Base-by-base conservation (phyloP, 2,329 filamentous ascomycete genomes). In the Aspergillus terreus region DNA sequence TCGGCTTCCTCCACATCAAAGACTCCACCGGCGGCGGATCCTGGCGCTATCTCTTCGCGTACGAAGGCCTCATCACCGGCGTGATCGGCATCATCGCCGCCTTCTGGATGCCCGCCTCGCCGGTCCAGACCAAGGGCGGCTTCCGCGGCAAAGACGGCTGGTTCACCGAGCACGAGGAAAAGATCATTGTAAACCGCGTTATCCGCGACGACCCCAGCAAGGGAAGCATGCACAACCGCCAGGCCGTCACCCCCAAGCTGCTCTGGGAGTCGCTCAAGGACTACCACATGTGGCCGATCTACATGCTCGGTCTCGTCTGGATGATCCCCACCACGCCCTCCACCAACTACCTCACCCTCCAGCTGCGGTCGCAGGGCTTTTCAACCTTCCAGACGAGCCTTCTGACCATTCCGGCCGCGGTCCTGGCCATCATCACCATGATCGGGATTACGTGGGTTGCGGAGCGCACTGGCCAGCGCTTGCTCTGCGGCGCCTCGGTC, bases 91-190 rank as follows among this genome's bases (percentile, higher is more conserved):
- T 82, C 78, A 78, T 82, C 81, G 74, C 52, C 62, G 70, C 9
- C 57, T 75, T 7, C 57, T 75, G 6, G 60, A 75, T 1, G 71
- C 73, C 1, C 66, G 67, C 12, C 62, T 62, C 2, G 66, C 64
- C 86, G 0, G 84, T 82, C 0, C 76, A 82, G 47, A 89, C 86
- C 6, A 79, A 76, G 15, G 76, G 78, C n/a, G 67, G 76, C 38
- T 77, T 88, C 52, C 82, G 79, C 48, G 78, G 81, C 3, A 81
- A 80, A 30, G 55, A 76, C 25, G 83, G 84, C 3, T 85, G 83
- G 84, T 85, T 85, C 63, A 79, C 71, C 1, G 83, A 86, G 61
- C 74, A 77, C 6, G 47, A 55, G 21, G 52, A 55, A 25, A 52
- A 46, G 12, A 86, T 78, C 49, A 66, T 77, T 11, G 57, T 61